Conservation (phyloP, 108 stramenopile species). For the Ochromonas danica region DNA sequence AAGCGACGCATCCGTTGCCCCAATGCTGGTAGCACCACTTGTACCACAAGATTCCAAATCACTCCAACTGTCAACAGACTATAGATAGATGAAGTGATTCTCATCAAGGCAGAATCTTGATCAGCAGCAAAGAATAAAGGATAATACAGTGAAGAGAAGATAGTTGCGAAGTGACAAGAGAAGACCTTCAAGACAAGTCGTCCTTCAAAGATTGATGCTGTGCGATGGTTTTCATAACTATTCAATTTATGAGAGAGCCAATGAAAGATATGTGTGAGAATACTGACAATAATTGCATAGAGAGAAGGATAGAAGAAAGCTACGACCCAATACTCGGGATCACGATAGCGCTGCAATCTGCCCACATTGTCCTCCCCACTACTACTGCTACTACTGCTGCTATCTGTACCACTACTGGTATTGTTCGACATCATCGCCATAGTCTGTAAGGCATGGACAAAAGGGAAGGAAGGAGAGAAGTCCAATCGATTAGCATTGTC, state of each 20-base stretch:
- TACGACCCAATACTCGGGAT: slow-evolving; percentile 44
- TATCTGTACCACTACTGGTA: too few relatives aligned
- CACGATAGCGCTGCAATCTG: neutral
- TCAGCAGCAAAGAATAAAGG: slow-evolving; percentile 31
- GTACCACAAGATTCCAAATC: slow-evolving; percentile 47
- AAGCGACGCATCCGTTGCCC: slow-evolving; percentile 31
- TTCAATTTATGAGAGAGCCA: slow-evolving; percentile 37
- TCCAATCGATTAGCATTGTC: neutral
- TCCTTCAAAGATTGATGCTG: slow-evolving; percentile 47
- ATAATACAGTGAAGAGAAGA: slow-evolving; percentile 52
- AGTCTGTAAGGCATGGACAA: too few relatives aligned
- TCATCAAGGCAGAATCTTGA: neutral
- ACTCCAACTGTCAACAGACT: slow-evolving; percentile 52
- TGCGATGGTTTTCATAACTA: slow-evolving; percentile 54
- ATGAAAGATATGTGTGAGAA: slow-evolving; percentile 38
- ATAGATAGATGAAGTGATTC: slow-evolving; percentile 41
- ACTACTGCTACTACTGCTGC: too few relatives aligned
- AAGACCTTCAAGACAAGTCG: slow-evolving; percentile 52
- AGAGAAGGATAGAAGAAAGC: slow-evolving; percentile 49
- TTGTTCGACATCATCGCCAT: too few relatives aligned
- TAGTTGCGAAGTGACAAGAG: slow-evolving; percentile 47
- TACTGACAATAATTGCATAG: slow-evolving; percentile 47
- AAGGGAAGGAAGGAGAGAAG: neutral
- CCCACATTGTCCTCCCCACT: slow-evolving; percentile 31
- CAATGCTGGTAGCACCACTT: neutral